Conservation (phyloP, 129 eudicot genomes). For the Deinandra increscens region DNA sequence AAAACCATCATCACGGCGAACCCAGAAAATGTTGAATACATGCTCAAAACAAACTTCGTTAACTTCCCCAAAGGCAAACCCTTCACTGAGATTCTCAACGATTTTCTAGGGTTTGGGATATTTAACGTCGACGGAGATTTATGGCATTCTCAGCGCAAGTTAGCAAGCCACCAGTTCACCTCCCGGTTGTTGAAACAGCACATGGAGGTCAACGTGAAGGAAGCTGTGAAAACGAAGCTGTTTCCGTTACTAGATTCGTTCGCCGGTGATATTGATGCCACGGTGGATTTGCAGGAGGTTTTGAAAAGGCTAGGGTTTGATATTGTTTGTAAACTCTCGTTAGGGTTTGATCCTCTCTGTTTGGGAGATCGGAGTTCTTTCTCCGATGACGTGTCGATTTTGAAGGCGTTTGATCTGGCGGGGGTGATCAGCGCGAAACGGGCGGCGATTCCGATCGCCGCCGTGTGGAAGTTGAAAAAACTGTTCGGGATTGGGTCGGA, state of each 20-base stretch:
- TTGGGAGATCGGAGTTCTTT: slow-evolving; percentile 15
- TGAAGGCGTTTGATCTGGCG: slow-evolving; percentile 41
- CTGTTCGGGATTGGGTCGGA: slow-evolving; percentile 40
- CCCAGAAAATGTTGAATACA: slow-evolving; percentile 47
- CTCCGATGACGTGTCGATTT: slow-evolving; percentile 17
- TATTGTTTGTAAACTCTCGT: slow-evolving; percentile 40
- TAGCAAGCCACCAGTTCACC: slow-evolving; percentile 51
- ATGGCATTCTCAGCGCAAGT: slow-evolving; percentile 50
- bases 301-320: slow-evolving; percentile 48
- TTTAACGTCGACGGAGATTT: slow-evolving; percentile 54
- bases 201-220: slow-evolving; percentile 33
- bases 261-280: neutral
- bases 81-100: slow-evolving; percentile 40
- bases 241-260: slow-evolving; percentile 36
- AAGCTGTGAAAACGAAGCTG: slow-evolving; percentile 35
- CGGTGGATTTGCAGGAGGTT: slow-evolving; percentile 45
- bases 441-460: slow-evolving; percentile 24
- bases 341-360: slow-evolving; percentile 45
- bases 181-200: slow-evolving; percentile 33
- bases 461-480: slow-evolving; percentile 42
- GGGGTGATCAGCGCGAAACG: slow-evolving; percentile 40
- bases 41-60: slow-evolving; percentile 43
- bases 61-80: slow-evolving; percentile 60
- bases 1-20: slow-evolving; percentile 48
- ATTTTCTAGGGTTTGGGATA: slow-evolving; percentile 51